A percentile compares a stretch with the other conserved stretches of the same genome.
Evolutionary conservation across 495 filamentous ascomycete species (phyloP).

Genomic region (Daldinia concentrica): DNA sequence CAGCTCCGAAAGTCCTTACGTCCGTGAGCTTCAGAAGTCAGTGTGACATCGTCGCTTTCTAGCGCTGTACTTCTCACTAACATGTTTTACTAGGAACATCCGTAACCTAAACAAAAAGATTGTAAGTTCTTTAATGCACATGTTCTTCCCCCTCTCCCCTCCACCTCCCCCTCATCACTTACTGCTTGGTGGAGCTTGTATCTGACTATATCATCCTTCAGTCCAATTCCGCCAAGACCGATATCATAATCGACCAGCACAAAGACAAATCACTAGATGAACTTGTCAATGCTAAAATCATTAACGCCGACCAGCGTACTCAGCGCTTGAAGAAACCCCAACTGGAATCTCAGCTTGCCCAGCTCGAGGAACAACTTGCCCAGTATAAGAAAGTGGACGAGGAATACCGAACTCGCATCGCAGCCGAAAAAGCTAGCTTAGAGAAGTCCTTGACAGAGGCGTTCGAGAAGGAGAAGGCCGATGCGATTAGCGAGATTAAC

Average conservation of each 20-base stretch:
- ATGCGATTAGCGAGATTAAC: slow-evolving; percentile 63
- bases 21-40: slow-evolving; percentile 89
- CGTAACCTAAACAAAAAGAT: slow-evolving; percentile 90
- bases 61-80: slow-evolving; percentile 33
- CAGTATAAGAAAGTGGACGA: slow-evolving; percentile 84
- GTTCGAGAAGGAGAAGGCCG: slow-evolving; percentile 73
- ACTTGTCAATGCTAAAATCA: slow-evolving; percentile 81
- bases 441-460: slow-evolving; percentile 76
- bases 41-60: slow-evolving; percentile 40
- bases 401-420: slow-evolving; percentile 74
- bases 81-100: slow-evolving; percentile 68
- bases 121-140: slow-evolving; percentile 60
- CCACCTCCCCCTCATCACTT: neutral
- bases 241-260: slow-evolving; percentile 79
- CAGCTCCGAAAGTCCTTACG: slow-evolving; percentile 72
- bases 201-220: slow-evolving; percentile 49
- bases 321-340: slow-evolving; percentile 90
- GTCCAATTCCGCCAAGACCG: slow-evolving; percentile 81
- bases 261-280: slow-evolving; percentile 79
- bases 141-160: neutral
- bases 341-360: slow-evolving; percentile 75
- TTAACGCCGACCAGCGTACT: slow-evolving; percentile 92
- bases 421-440: slow-evolving; percentile 74
- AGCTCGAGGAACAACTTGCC: slow-evolving; percentile 84
- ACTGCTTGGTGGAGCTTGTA: neutral